Evolutionary conservation across 768 basidiomycete genomes (phyloP).

Genomic region (Dioszegia crocea): DNA sequence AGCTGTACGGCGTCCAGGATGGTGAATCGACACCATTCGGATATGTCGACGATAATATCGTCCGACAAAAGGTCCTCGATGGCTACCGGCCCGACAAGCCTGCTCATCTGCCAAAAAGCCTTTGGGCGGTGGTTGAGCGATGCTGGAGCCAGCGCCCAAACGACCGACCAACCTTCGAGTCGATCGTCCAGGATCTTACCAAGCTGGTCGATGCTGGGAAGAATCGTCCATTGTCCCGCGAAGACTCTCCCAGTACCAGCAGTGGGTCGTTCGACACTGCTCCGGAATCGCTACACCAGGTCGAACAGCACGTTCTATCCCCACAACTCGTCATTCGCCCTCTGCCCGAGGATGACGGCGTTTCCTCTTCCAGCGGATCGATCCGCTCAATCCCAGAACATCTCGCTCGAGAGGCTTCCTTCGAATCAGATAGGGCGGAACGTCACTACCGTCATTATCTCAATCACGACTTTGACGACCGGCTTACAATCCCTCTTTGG

Average conservation of each 20-base stretch:
- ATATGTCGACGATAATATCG: conserved; percentile 44
- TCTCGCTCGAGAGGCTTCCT: conserved; percentile 20
- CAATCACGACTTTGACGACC: conserved; percentile 65
- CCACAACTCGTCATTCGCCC: conserved; percentile 11
- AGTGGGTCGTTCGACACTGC: conserved; percentile 6
- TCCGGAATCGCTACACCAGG: background rate
- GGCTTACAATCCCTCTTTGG: conserved; percentile 69
- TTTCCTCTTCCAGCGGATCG: conserved; percentile 35
- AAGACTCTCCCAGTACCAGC: background rate
- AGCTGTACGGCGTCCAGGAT: conserved; percentile 42
- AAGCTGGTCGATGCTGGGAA: conserved; percentile 8
- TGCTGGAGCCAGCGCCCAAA: conserved; percentile 32
- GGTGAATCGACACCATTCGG: conserved; percentile 25
- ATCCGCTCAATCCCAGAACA: conserved; percentile 26
- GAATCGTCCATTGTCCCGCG: background rate
- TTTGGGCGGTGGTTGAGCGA: conserved; percentile 19
- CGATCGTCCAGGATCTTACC: conserved; percentile 16
- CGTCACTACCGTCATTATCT: conserved; percentile 64
- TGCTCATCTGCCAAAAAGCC: conserved; percentile 3
- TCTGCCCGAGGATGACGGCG: conserved; percentile 16
- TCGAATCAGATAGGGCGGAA: conserved; percentile 52
- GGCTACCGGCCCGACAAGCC: conserved; percentile 26
- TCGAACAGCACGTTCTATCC: conserved; percentile 21
- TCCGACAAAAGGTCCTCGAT: conserved; percentile 52
- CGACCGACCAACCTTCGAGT: conserved; percentile 23